phyloP scores from a whole-genome alignment of 2,329 filamentous ascomycete species.

The Phialophora macrospora region DNA sequence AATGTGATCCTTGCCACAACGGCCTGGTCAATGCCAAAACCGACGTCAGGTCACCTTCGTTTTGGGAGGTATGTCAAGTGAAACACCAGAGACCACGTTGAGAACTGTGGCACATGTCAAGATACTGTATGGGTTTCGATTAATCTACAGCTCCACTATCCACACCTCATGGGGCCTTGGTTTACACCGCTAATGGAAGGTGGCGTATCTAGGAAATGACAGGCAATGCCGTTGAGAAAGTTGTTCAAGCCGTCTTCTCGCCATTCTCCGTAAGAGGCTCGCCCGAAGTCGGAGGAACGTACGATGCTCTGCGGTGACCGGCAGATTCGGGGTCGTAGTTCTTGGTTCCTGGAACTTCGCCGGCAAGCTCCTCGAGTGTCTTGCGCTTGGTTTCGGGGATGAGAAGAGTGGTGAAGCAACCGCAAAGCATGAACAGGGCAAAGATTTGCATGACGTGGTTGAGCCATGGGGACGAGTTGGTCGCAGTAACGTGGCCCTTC shows the following conservation, averaged over 20 bases:
- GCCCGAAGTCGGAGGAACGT: slow-evolving; percentile 40
- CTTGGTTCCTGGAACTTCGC: slow-evolving; percentile 65
- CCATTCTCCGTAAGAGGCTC: slow-evolving; percentile 7
- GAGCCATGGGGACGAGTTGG: slow-evolving; percentile 66
- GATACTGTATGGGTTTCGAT: slow-evolving; percentile 5
- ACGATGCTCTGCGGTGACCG: slow-evolving; percentile 36
- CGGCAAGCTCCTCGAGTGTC: slow-evolving; percentile 72
- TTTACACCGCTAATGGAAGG: slow-evolving; percentile 7
- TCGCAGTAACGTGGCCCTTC: slow-evolving; percentile 58
- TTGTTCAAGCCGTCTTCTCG: slow-evolving; percentile 18
- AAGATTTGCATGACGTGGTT: slow-evolving; percentile 67
- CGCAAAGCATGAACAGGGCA: slow-evolving; percentile 71
- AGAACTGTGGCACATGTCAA: not conserved
- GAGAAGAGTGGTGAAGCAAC: slow-evolving; percentile 70
- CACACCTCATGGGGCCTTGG: not conserved
- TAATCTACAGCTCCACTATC: slow-evolving; percentile 18
- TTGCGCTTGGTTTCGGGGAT: slow-evolving; percentile 77
- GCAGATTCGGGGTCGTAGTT: slow-evolving; percentile 49
- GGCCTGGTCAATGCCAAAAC: not conserved
- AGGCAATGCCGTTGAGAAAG: not conserved
- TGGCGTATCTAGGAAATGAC: slow-evolving; percentile 8
- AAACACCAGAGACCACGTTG: not conserved
- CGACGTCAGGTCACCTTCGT: not conserved
- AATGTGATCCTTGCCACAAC: not conserved
- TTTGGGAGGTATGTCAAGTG: not conserved